Conservation (phyloP, 306 rosid genomes). For the Clitoria ternatea region DNA sequence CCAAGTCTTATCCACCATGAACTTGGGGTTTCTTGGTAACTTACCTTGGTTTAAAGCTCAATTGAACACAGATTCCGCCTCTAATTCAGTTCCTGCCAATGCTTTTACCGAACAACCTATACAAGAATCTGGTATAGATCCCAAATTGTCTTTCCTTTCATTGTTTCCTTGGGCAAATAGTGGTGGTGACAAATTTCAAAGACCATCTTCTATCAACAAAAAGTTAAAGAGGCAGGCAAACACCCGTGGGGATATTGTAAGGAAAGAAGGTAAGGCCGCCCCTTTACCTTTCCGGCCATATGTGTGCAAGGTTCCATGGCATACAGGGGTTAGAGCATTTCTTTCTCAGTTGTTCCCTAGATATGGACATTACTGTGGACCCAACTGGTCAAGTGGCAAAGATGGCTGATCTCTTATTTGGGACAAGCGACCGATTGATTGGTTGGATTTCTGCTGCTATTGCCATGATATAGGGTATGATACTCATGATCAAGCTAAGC, state of each 20-base stretch:
- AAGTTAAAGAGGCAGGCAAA: slow-evolving; percentile 54
- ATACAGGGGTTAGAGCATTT: slow-evolving; percentile 79
- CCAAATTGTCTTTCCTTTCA: slow-evolving; percentile 45
- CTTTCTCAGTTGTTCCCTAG: slow-evolving; percentile 84
- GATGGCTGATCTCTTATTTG: slow-evolving; percentile 69
- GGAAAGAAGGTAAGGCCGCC: slow-evolving; percentile 1
- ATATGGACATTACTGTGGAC: slow-evolving; percentile 96
- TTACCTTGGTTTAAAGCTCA: slow-evolving; percentile 47
- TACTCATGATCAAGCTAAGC: slow-evolving; percentile 72
- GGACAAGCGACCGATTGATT: slow-evolving; percentile 92
- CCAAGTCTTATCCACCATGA: slow-evolving; percentile 35
- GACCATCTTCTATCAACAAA: slow-evolving; percentile 63
- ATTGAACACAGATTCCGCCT: slow-evolving; percentile 31
- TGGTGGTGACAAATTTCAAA: slow-evolving; percentile 29
- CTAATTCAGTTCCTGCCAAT: slow-evolving; percentile 21
- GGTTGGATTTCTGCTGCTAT: slow-evolving; percentile 97
- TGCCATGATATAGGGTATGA: slow-evolving; percentile 98
- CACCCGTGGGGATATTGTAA: slow-evolving; percentile 19
- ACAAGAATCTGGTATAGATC: slow-evolving; percentile 27
- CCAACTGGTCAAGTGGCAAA: slow-evolving; percentile 96
- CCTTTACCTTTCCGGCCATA: slow-evolving; percentile 75
- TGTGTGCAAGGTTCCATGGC: slow-evolving; percentile 95
- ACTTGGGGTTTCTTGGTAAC: slow-evolving; percentile 45
- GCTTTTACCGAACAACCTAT: slow-evolving; percentile 27
- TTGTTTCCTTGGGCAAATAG: slow-evolving; percentile 48